Evolutionary conservation across 345 rosid species (phyloP).

Genomic region (Syzygium oleosum): DNA sequence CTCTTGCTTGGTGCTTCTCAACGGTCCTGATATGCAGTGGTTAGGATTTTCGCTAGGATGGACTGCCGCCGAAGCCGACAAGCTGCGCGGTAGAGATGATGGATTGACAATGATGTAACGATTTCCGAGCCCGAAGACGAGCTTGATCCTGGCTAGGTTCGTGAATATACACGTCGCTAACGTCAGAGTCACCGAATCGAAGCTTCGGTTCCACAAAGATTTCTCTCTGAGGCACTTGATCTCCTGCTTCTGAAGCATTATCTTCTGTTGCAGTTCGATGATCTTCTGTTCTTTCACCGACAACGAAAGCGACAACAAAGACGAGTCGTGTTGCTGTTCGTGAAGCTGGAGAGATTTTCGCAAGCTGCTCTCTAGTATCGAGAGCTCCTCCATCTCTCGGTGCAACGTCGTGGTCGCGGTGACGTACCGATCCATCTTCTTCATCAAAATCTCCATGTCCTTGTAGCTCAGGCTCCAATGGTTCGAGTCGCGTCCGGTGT

Average conservation of each 20-base stretch:
- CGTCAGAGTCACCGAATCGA: constrained; percentile 48
- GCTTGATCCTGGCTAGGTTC: constrained; percentile 53
- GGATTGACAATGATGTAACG: constrained; percentile 21
- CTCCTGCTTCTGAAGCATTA: constrained; percentile 61
- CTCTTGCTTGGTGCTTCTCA: constrained; percentile 16
- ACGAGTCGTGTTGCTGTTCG: neutral
- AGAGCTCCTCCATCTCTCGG: constrained; percentile 81
- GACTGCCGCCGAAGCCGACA: constrained; percentile 73
- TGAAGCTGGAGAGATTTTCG: constrained; percentile 30
- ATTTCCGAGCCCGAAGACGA: constrained; percentile 54
- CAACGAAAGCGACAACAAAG: neutral
- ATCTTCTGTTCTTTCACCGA: constrained; percentile 27
- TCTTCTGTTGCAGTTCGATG: constrained; percentile 59
- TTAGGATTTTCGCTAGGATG: constrained; percentile 39
- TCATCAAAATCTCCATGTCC: constrained; percentile 59
- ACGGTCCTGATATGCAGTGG: constrained; percentile 23
- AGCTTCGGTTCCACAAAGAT: constrained; percentile 83
- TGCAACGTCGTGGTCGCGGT: constrained; percentile 54
- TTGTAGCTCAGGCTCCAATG: constrained; percentile 52
- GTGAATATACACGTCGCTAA: constrained; percentile 67
- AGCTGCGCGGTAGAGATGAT: constrained; percentile 47
- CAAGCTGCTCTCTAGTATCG: constrained; percentile 39
- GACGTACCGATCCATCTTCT: constrained; percentile 73
- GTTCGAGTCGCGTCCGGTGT: constrained; percentile 52
- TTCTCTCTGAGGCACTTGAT: constrained; percentile 71